Evolutionary conservation across 306 rosid species (phyloP).

Genomic region (Vicia sativa): DNA sequence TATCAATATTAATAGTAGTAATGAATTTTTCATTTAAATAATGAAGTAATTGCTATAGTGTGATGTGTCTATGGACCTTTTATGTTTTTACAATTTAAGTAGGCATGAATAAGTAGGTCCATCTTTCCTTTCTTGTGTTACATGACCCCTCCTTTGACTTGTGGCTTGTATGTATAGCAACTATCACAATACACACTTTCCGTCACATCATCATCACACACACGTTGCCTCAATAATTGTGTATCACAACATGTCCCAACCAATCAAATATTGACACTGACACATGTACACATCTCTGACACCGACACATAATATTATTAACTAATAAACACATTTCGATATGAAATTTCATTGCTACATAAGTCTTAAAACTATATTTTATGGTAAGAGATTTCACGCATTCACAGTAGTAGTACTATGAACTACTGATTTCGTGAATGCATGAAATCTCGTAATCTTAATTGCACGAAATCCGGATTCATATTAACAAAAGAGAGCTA

Average conservation of each 20-base stretch:
- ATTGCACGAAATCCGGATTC: background rate
- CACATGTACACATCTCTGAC: background rate
- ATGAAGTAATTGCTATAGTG: background rate
- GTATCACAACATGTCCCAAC: conserved; percentile 22
- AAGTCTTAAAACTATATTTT: background rate
- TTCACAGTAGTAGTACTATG: background rate
- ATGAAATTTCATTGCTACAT: background rate
- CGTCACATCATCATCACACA: conserved; percentile 35
- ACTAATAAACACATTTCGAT: background rate
- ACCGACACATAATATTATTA: background rate
- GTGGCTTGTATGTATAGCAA: conserved; percentile 26
- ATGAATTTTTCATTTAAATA: conserved; percentile 7
- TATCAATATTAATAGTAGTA: background rate
- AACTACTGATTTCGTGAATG: background rate
- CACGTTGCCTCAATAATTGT: conserved; percentile 37
- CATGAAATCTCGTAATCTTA: background rate
- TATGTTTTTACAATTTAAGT: conserved; percentile 12
- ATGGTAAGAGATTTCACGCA: too few species aligned
- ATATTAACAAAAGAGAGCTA: background rate
- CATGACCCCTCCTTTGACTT: conserved; percentile 37
- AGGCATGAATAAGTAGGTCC: conserved; percentile 38
- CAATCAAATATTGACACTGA: background rate
- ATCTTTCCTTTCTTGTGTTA: conserved; percentile 22
- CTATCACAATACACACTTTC: conserved; percentile 20
- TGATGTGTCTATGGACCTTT: conserved; percentile 36